Evolutionary conservation across 345 rosid species (phyloP).

Genomic region (Corchorus capsularis): DNA sequence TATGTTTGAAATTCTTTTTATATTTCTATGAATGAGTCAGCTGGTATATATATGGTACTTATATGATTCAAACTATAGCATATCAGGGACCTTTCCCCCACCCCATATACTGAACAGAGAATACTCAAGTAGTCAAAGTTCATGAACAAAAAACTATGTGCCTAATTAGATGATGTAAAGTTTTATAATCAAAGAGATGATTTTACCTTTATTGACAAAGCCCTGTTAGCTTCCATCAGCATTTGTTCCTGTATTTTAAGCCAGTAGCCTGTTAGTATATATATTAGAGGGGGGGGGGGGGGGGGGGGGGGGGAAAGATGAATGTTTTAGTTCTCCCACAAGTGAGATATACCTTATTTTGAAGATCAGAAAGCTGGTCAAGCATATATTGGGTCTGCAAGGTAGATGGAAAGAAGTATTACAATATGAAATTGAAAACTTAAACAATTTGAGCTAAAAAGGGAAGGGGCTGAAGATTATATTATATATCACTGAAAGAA

Average conservation of each 20-base stretch:
- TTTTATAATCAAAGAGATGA: not conserved
- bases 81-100: not conserved
- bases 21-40: not conserved
- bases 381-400: slow-evolving; percentile 90
- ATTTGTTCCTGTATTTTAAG: slow-evolving; percentile 60
- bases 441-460: not conserved
- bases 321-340: not conserved
- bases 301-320: not conserved
- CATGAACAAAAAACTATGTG: not conserved
- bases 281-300: too few relatives aligned
- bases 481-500: not conserved
- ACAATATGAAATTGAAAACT: not conserved
- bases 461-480: not conserved
- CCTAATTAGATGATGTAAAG: not conserved
- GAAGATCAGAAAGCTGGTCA: slow-evolving; percentile 93
- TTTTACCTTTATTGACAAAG: slow-evolving; percentile 76
- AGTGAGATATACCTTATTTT: slow-evolving; percentile 58
- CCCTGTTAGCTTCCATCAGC: slow-evolving; percentile 84
- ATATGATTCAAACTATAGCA: not conserved
- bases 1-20: not conserved
- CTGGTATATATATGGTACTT: not conserved
- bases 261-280: not conserved
- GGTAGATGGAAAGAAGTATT: not conserved
- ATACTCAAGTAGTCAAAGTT: not conserved
- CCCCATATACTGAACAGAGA: too few relatives aligned